Percentiles rank a stretch among this genome's conserved stretches.
Evolutionary conservation across 139 green algal species (phyloP).

Genomic region (Eudorina sp.): DNA sequence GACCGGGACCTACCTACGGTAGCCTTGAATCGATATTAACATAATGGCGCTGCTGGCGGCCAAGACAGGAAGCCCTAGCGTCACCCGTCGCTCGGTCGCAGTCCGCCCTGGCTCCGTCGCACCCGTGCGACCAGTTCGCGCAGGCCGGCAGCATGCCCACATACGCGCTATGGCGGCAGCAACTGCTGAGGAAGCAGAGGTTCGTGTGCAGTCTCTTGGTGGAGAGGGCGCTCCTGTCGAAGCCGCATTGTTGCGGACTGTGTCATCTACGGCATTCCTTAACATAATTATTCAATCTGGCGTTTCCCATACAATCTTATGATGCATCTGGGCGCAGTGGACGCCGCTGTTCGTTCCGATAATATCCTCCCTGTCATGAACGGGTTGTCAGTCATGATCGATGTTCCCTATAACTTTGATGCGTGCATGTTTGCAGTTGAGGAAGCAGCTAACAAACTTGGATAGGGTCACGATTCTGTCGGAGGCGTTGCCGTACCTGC

Average conservation of each 20-base stretch:
- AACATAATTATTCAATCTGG: no score
- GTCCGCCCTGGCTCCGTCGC: background rate
- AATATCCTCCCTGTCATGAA: no score
- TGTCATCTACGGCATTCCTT: no score
- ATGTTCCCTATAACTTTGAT: no score
- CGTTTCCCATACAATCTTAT: no score
- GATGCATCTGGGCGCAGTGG: no score
- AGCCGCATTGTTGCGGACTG: no score
- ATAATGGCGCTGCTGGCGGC: slow-evolving; percentile 32
- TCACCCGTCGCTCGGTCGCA: slow-evolving; percentile 27
- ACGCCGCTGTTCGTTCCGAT: no score
- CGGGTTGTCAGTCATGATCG: no score
- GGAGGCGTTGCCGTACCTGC: slow-evolving; percentile 98
- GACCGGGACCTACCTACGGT: no score
- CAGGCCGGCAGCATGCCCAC: background rate
- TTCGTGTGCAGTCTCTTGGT: background rate
- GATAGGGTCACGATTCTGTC: slow-evolving; percentile 91
- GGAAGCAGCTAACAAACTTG: slow-evolving; percentile 66
- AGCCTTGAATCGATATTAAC: background rate
- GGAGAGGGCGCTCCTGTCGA: background rate
- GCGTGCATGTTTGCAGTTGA: slow-evolving; percentile 24
- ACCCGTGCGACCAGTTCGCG: background rate
- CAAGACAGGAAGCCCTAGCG: slow-evolving; percentile 37
- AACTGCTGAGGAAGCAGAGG: slow-evolving; percentile 39
- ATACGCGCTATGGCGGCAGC: slow-evolving; percentile 2